Evolutionary conservation across 257 asterid genomes (phyloP), one percentile per base, ranked within the genome.

Genomic region (Nicotiana noctiflora): DNA sequence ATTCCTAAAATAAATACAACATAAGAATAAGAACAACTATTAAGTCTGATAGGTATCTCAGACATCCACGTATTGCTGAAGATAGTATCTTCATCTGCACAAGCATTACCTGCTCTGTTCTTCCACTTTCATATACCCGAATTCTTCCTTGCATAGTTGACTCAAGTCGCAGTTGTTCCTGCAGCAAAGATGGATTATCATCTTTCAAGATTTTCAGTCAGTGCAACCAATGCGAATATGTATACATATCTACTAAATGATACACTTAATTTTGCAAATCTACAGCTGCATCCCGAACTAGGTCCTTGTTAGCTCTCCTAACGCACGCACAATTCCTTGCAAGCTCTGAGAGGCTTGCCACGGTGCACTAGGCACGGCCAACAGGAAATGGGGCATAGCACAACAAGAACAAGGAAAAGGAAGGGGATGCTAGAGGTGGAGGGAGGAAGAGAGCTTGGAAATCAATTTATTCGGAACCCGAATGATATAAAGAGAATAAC

Each of bases 111-210:
- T 91, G 99, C 88, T 96, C 98, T 40, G 93, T 85, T 84, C 99
- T 90, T 67, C 94, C 97, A 86, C 97, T 92, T 88, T 94, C 99
- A 85, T 94, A 94, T 66, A 94, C 98, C 83, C 97, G 97, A 83
- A 96, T 96, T 87, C 88, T 92, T 88, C 97, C 88, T 85, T 94
- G 99, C 99, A 96, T 94, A 31, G 94, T 94, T 57, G 94, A 90
- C 90, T 88, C 99, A 56, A 92, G 89, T 29, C 99, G 98, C 72
- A 91, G 91, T 90, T 90, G 98, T 85, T 96, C 99, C 99, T 96
- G 88, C 61, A 85, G 40, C 23, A 72, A 72, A 72, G 61, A 72
- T 23, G 8, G 23, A 49, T 49, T 14, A 49, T 72, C 77, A 70
- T 72, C 27, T 72, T 46, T 72, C 78, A 72, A 72, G 23, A 72